These are phyloP conservation scores for Tolypocladium inflatum DNA, from an alignment of 2,329 filamentous ascomycete genomes.

Conservation along the genomic window DNA sequence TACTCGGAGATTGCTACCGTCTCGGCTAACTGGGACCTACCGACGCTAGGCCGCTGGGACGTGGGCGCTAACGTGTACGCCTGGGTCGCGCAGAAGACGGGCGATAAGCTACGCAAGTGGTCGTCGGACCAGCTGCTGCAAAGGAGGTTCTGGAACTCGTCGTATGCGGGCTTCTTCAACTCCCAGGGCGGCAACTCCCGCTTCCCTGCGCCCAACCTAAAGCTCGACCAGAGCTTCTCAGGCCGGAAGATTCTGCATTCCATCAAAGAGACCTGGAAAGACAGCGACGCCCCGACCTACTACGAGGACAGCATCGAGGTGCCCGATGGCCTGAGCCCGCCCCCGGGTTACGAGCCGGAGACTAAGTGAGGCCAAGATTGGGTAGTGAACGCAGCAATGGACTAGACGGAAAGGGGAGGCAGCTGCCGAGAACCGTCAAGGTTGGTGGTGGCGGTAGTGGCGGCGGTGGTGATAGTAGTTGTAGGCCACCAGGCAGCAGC, in stretches of 20 bases:
- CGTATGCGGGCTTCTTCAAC: constrained; percentile 42
- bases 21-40: constrained; percentile 59
- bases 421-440: neutral
- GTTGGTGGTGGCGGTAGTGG: too few species aligned
- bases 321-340: constrained; percentile 32
- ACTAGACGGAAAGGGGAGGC: too few species aligned
- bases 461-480: too few species aligned
- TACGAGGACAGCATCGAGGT: constrained; percentile 29
- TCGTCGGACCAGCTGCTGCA: constrained; percentile 21
- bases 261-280: constrained; percentile 27
- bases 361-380: neutral
- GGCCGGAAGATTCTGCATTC: constrained; percentile 24
- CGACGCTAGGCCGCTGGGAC: constrained; percentile 62
- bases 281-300: constrained; percentile 29
- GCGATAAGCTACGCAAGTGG: constrained; percentile 38
- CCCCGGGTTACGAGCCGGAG: constrained; percentile 23
- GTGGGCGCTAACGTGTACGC: constrained; percentile 62
- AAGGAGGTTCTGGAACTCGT: constrained; percentile 40
- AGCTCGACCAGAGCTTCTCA: constrained; percentile 17
- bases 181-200: constrained; percentile 19
- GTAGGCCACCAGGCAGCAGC: too few species aligned
- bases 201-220: constrained; percentile 32
- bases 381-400: neutral
- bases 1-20: constrained; percentile 61
- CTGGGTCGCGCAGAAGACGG: constrained; percentile 50